Evolutionary conservation across 345 rosid species (phyloP).

Genomic region (Sonneratia alba): DNA sequence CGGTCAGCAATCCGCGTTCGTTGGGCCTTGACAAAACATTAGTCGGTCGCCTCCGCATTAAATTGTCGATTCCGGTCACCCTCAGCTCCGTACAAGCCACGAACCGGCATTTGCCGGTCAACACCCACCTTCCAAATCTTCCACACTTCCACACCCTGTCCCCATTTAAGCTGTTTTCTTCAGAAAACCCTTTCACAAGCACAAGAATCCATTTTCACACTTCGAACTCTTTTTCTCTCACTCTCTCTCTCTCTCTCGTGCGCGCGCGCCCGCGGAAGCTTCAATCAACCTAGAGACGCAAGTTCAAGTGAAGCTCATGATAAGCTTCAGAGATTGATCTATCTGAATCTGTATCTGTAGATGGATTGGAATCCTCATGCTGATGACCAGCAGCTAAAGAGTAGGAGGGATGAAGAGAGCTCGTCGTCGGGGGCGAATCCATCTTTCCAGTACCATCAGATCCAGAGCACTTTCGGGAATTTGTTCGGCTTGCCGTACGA

Average conservation of each 20-base stretch:
- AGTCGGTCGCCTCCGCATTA: slow-evolving; percentile 27
- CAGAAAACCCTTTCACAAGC: not conserved
- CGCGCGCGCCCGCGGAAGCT: too few species aligned
- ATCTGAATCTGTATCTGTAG: not conserved
- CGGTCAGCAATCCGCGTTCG: slow-evolving; percentile 33
- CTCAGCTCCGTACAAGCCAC: slow-evolving; percentile 15
- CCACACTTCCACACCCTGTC: slow-evolving; percentile 16
- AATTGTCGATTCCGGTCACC: not conserved
- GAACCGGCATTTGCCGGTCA: slow-evolving; percentile 66
- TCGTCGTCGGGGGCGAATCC: not conserved
- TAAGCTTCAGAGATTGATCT: not conserved
- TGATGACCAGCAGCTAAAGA: not conserved
- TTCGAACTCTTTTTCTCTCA: not conserved
- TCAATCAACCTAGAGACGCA: too few species aligned
- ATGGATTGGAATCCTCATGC: slow-evolving; percentile 8
- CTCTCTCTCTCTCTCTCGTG: slow-evolving; percentile 4
- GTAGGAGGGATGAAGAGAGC: not conserved
- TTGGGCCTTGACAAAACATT: slow-evolving; percentile 13
- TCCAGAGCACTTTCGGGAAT: not conserved
- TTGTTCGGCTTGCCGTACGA: slow-evolving; percentile 1
- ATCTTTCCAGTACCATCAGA: not conserved
- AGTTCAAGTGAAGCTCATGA: not conserved
- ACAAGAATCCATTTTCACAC: slow-evolving; percentile 2
- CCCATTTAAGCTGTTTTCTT: slow-evolving; percentile 1
- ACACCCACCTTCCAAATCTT: slow-evolving; percentile 16